Conservation (phyloP, 2,329 filamentous ascomycete genomes). For the Sclerotinia borealis region DNA sequence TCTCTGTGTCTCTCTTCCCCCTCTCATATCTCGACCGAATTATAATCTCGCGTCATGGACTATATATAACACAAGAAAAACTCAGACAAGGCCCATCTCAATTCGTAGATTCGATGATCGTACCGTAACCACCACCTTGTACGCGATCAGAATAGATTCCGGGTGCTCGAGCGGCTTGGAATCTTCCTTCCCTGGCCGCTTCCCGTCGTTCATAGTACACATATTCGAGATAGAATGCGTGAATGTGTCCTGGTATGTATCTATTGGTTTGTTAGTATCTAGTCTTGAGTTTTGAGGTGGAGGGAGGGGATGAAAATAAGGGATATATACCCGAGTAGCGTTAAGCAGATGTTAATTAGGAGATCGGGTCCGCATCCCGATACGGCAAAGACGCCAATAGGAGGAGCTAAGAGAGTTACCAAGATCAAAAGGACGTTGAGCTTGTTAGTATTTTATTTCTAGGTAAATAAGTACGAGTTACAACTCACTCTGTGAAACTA, state of each 20-base stretch:
- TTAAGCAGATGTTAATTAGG: slow-evolving; percentile 38
- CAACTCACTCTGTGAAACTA: slow-evolving; percentile 32
- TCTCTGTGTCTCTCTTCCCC: no score
- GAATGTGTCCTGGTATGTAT: slow-evolving; percentile 33
- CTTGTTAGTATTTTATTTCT: slow-evolving; percentile 22
- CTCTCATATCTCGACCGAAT: background rate
- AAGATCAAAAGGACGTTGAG: background rate
- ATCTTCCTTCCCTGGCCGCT: slow-evolving; percentile 51
- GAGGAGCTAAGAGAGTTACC: slow-evolving; percentile 30
- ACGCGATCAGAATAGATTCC: slow-evolving; percentile 68
- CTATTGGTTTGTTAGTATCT: slow-evolving; percentile 39
- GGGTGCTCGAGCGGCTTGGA: slow-evolving; percentile 50
- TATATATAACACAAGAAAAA: background rate
- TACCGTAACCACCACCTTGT: slow-evolving; percentile 64
- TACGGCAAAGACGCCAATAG: slow-evolving; percentile 36
- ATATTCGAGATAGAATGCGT: slow-evolving; percentile 51
- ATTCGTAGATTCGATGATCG: slow-evolving; percentile 27
- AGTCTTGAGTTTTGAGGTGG: background rate
- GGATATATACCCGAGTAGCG: slow-evolving; percentile 33
- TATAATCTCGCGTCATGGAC: background rate
- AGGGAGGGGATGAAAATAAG: background rate
- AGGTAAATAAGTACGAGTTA: slow-evolving; percentile 40
- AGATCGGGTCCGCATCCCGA: slow-evolving; percentile 38
- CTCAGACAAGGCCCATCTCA: slow-evolving; percentile 7
- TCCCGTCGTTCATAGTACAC: slow-evolving; percentile 73